Base-by-base conservation (phyloP, 2,329 filamentous ascomycete species). In the Colletotrichum sp. region DNA sequence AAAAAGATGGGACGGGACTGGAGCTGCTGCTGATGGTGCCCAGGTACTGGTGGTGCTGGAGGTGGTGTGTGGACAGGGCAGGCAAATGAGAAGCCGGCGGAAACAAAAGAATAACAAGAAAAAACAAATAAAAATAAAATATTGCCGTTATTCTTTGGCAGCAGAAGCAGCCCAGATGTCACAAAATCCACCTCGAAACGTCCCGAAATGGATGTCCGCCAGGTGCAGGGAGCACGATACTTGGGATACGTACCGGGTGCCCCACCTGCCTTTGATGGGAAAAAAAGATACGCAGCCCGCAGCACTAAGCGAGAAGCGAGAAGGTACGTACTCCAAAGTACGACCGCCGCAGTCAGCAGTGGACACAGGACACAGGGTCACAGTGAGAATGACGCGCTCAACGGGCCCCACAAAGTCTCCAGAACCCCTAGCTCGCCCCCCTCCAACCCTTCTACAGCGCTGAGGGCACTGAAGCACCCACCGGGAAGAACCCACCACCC, bases 381-480 rank as follows among this genome's bases (percentile, higher is more conserved):
- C 43, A 21, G 61, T 55, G 55, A 24, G 16, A 32, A 74, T 74
- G 67, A 74, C 67, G 61, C 67, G 67, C 67, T 66, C 67, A 16
- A 57, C 55, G 68, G 68, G 72, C 24, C 61, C 68, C 63, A 75
- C 55, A 57, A 71, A 72, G 61, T 72, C 18, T 21, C 68, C 72
- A 71, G 72, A 75, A 72, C 68, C 61, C 68, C 72, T 75, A 75
- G 67, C 67, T 34, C 32, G 18, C 39, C 39, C 43, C n/a, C 43
- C 43, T 52, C 43, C 43, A 16, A n/a, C n/a, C n/a, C n/a, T n/a
- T n/a, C n/a, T n/a, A n/a, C n/a, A n/a, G n/a, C n/a, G n/a, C n/a
- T n/a, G 48, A 68, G 21, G 21, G 4, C 18, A 48, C 24, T 32
- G 16, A 18, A 43, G 43, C 43, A 18, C 36, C 63, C 63, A 65